Evolutionary conservation across 1,139 yeast genomes (phyloP).

Genomic region (Protomyces inouyei): DNA sequence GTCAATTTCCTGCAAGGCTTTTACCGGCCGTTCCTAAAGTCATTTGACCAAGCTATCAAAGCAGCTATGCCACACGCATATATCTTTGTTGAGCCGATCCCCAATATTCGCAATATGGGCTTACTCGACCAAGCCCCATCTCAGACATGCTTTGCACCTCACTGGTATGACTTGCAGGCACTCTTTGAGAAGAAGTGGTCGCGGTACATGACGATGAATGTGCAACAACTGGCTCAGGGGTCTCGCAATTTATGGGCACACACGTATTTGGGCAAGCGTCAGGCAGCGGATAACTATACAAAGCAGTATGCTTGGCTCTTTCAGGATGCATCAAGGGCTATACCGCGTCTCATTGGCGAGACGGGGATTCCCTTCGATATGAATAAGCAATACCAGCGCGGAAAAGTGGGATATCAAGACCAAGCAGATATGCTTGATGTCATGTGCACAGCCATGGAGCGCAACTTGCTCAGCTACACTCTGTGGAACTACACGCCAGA

Average conservation of each 20-base stretch:
- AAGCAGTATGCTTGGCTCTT: conserved; percentile 16
- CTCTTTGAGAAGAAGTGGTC: conserved; percentile 20
- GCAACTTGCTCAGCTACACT: conserved; percentile 63
- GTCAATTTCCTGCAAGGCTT: conserved; percentile 13
- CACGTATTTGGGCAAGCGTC: conserved; percentile 16
- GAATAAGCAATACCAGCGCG: conserved; percentile 57
- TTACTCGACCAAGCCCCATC: not conserved
- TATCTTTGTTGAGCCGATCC: conserved; percentile 19
- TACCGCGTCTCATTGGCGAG: conserved; percentile 67
- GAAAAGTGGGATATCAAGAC: conserved; percentile 48
- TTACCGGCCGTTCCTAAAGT: conserved; percentile 12
- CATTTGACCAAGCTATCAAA: not conserved
- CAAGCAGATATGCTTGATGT: conserved; percentile 86
- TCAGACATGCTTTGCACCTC: conserved; percentile 38
- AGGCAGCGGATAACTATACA: conserved; percentile 10
- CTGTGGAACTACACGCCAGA: conserved; percentile 77
- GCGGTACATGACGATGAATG: conserved; percentile 14
- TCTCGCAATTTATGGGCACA: conserved; percentile 22
- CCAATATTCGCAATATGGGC: conserved; percentile 1
- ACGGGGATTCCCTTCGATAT: conserved; percentile 95
- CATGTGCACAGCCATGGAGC: conserved; percentile 68
- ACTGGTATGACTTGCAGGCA: conserved; percentile 51
- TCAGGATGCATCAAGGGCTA: conserved; percentile 11
- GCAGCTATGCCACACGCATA: not conserved
- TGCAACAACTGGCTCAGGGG: conserved; percentile 21